phyloP scores from a whole-genome alignment of 192 early-diverging fungal genomes.

The Rhizoclosmatium globosum region DNA sequence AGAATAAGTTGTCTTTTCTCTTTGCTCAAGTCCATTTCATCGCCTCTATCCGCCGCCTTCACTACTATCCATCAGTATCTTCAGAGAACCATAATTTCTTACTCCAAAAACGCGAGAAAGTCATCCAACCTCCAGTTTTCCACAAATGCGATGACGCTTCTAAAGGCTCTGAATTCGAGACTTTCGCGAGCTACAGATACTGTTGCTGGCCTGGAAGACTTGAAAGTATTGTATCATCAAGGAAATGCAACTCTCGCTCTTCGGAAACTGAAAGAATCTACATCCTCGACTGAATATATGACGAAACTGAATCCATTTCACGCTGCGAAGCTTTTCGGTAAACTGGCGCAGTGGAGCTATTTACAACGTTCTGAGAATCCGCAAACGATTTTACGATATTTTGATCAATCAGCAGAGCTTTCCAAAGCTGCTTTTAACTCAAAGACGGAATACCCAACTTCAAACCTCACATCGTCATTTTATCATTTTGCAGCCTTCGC shows the following conservation, averaged over 20 bases:
- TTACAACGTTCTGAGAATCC: constrained; percentile 45
- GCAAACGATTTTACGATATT: constrained; percentile 38
- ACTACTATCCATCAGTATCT: not conserved
- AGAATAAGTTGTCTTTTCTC: constrained; percentile 24
- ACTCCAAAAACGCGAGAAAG: constrained; percentile 41
- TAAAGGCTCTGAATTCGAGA: constrained; percentile 26
- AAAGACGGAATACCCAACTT: not conserved
- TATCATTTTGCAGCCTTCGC: constrained; percentile 57
- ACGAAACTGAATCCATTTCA: not conserved
- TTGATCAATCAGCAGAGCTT: constrained; percentile 38
- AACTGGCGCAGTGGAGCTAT: constrained; percentile 50
- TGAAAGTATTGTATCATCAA: constrained; percentile 45
- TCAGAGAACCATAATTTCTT: constrained; percentile 25
- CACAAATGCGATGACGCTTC: constrained; percentile 26
- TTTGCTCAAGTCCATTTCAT: constrained; percentile 21
- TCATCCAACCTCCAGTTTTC: constrained; percentile 41
- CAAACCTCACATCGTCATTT: constrained; percentile 22
- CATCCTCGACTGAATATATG: constrained; percentile 3
- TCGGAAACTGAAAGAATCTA: constrained; percentile 37
- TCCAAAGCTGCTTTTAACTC: constrained; percentile 8
- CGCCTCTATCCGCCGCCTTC: not conserved
- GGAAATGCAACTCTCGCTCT: constrained; percentile 44
- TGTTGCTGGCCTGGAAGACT: constrained; percentile 39
- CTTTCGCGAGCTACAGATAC: not conserved
- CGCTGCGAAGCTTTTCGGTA: constrained; percentile 30